phyloP scores from a whole-genome alignment of 2,329 filamentous ascomycete species.

The Talaromyces sp. region DNA sequence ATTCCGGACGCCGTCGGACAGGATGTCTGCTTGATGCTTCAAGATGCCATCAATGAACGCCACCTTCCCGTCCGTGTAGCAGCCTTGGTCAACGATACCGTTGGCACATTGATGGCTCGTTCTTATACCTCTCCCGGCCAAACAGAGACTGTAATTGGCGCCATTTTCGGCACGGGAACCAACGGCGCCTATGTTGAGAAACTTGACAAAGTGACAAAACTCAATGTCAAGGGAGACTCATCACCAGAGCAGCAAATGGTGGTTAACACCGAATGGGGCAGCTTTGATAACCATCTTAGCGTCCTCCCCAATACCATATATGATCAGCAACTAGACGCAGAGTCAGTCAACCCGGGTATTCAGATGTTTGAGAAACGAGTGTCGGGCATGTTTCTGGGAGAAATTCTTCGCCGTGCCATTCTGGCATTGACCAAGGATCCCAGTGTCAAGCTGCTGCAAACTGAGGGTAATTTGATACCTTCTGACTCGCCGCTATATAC shows the following conservation, averaged over 20 bases:
- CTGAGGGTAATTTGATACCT: slow-evolving; percentile 65
- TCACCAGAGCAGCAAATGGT: slow-evolving; percentile 89
- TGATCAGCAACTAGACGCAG: slow-evolving; percentile 70
- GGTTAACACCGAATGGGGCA: slow-evolving; percentile 97
- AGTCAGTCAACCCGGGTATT: slow-evolving; percentile 83
- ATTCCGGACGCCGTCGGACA: slow-evolving; percentile 91
- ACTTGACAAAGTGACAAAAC: slow-evolving; percentile 76
- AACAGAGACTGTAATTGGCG: slow-evolving; percentile 80
- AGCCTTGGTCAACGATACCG: slow-evolving; percentile 94
- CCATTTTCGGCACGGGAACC: slow-evolving; percentile 95
- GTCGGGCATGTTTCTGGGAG: slow-evolving; percentile 96
- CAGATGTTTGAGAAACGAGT: slow-evolving; percentile 99
- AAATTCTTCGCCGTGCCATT: slow-evolving; percentile 77
- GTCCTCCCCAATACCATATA: slow-evolving; percentile 82
- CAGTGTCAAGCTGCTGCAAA: slow-evolving; percentile 65
- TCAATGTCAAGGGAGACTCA: slow-evolving; percentile 49
- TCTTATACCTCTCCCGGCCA: slow-evolving; percentile 90
- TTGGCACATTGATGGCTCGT: slow-evolving; percentile 94
- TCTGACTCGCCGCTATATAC: slow-evolving; percentile 63
- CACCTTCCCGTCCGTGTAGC: slow-evolving; percentile 88
- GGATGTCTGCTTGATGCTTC: slow-evolving; percentile 86
- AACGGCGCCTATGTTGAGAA: slow-evolving; percentile 98
- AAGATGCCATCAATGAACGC: slow-evolving; percentile 81
- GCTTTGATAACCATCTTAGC: slow-evolving; percentile 89
- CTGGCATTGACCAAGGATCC: slow-evolving; percentile 66